Conservation (phyloP, 345 rosid genomes). For the Moricandia moricandioides region DNA sequence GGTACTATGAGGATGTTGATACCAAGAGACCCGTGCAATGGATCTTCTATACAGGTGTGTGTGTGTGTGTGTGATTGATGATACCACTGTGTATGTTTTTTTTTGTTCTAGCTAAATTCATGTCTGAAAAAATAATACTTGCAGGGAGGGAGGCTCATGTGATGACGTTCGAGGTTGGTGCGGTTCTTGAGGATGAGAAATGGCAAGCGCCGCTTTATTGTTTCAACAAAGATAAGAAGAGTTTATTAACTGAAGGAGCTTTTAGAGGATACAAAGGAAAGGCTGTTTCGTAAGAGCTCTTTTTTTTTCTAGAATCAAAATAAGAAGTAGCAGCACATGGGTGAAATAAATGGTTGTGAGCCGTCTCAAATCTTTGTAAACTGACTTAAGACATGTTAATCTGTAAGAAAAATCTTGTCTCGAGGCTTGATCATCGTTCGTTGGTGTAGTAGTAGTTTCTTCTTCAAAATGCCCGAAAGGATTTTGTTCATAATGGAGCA, state of each 20-base stretch:
- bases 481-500: too few species aligned
- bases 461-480: too few species aligned
- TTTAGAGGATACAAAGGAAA: constrained; percentile 25
- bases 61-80: constrained; percentile 29
- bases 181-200: constrained; percentile 51
- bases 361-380: not conserved
- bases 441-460: not conserved
- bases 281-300: constrained; percentile 14
- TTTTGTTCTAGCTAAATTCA: not conserved
- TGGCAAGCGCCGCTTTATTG: constrained; percentile 68
- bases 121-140: not conserved
- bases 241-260: not conserved
- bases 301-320: not conserved
- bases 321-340: not conserved
- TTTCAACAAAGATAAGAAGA: constrained; percentile 33
- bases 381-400: not conserved
- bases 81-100: not conserved
- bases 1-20: constrained; percentile 60
- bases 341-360: constrained; percentile 4
- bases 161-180: constrained; percentile 67
- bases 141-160: constrained; percentile 57
- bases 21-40: constrained; percentile 67
- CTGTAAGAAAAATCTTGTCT: not conserved
- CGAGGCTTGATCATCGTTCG: not conserved
- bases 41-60: constrained; percentile 54